A percentile compares a stretch with the other conserved stretches of the same genome.
phyloP scores from a whole-genome alignment of 2,329 filamentous ascomycete species.

The Aspergillus pseudoglaucus region DNA sequence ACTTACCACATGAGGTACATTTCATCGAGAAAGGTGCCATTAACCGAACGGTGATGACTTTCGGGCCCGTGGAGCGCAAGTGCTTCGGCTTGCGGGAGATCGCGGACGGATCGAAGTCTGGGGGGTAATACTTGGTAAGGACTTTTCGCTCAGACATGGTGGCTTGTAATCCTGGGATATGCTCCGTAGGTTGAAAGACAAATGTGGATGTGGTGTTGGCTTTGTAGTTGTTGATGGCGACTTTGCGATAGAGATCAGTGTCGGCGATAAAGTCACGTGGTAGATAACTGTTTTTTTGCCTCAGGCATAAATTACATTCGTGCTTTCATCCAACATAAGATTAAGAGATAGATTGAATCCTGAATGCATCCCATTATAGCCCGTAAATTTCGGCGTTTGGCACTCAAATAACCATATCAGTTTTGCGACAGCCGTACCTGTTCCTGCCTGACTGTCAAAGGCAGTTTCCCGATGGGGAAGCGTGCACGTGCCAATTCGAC shows the following conservation, averaged over 20 bases:
- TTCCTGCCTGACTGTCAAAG: no score
- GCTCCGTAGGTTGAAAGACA: no score
- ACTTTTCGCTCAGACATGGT: constrained; percentile 77
- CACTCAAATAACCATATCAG: background rate
- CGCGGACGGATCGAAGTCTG: constrained; percentile 84
- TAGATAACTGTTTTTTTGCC: no score
- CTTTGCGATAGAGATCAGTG: background rate
- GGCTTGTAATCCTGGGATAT: no score
- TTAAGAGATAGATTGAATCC: no score
- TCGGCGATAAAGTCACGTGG: background rate
- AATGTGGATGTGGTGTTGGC: no score
- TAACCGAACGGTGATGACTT: constrained; percentile 77
- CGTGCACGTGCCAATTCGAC: background rate
- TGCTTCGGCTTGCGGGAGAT: constrained; percentile 61
- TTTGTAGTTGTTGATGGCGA: background rate
- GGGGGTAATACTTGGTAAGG: constrained; percentile 48
- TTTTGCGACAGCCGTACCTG: no score
- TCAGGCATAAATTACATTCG: no score
- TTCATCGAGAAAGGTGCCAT: constrained; percentile 86
- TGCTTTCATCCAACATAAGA: no score
- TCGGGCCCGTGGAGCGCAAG: constrained; percentile 59
- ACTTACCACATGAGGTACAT: constrained; percentile 46
- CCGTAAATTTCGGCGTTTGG: background rate
- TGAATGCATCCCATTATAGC: no score
- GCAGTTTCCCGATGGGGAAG: background rate